A percentile compares a stretch with the other conserved stretches of the same genome.
These are phyloP conservation scores for Beta lomatogona DNA, from an alignment of 179 eudicot species.

Conservation along the genomic window DNA sequence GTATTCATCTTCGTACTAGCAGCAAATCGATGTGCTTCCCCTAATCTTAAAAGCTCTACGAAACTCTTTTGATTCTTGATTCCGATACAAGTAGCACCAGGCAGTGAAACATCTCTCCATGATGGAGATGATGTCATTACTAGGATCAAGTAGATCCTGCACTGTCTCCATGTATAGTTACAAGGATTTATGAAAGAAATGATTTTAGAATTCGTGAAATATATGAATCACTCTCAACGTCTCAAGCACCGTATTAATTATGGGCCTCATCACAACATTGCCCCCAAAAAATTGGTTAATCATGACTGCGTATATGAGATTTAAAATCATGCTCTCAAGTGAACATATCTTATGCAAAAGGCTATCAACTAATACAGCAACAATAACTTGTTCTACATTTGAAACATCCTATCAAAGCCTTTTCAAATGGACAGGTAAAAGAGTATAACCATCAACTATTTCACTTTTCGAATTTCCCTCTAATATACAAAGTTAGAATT, in stretches of 20 bases:
- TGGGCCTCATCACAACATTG: neutral
- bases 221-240: neutral
- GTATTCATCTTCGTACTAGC: slow-evolving; percentile 93
- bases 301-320: neutral
- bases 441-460: neutral
- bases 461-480: slow-evolving; percentile 6
- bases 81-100: slow-evolving; percentile 73
- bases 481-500: neutral
- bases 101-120: slow-evolving; percentile 84
- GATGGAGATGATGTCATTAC: slow-evolving; percentile 75
- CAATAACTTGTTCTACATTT: neutral
- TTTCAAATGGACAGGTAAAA: neutral
- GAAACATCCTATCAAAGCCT: neutral
- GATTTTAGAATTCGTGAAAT: neutral
- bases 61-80: slow-evolving; percentile 74
- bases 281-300: neutral
- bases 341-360: neutral
- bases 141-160: slow-evolving; percentile 84
- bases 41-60: slow-evolving; percentile 65
- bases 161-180: slow-evolving; percentile 94
- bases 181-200: slow-evolving; percentile 18
- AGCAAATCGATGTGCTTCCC: slow-evolving; percentile 92
- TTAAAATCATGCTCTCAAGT: neutral
- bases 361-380: neutral
- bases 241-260: neutral